Conservation (phyloP, 805 yeast genomes). For the Sporopachydermia lactativora region DNA sequence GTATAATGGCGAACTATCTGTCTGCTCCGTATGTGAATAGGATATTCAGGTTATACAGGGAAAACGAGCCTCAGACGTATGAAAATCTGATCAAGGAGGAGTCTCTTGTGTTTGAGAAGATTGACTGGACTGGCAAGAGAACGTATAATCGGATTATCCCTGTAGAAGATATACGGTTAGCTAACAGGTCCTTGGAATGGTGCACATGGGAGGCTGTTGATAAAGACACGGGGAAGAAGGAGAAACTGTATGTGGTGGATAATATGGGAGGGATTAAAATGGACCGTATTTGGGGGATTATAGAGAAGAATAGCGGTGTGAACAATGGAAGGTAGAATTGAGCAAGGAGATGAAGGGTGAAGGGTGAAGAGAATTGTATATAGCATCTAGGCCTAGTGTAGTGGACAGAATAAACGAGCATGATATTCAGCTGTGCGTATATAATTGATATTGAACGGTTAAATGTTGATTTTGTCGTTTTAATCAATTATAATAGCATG, state of each 20-base stretch:
- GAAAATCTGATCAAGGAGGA: slow-evolving; percentile 51
- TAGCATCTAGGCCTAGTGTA: too few species aligned
- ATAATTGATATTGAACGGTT: too few species aligned
- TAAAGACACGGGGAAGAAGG: slow-evolving; percentile 17
- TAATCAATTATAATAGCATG: too few species aligned
- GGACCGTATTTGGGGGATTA: slow-evolving; percentile 80
- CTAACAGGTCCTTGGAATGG: slow-evolving; percentile 31
- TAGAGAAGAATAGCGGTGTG: slow-evolving; percentile 51
- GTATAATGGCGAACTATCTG: slow-evolving; percentile 20
- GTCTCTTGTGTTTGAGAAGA: slow-evolving; percentile 49
- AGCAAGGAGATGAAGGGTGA: too few species aligned
- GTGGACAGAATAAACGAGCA: too few species aligned
- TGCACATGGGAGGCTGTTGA: slow-evolving; percentile 27
- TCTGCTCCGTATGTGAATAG: slow-evolving; percentile 57
- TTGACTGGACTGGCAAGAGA: slow-evolving; percentile 51
- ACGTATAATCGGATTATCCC: slow-evolving; percentile 48
- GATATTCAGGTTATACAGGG: slow-evolving; percentile 55
- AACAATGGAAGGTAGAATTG: slow-evolving; percentile 52
- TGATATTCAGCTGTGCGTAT: too few species aligned
- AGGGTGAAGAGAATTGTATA: too few species aligned
- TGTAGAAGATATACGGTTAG: slow-evolving; percentile 31
- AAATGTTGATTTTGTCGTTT: too few species aligned
- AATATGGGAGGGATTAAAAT: slow-evolving; percentile 69
- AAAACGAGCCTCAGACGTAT: slow-evolving; percentile 43
- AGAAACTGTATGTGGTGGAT: slow-evolving; percentile 46